Evolutionary conservation across 345 rosid species (phyloP).

Genomic region (Ailanthus altissimus): DNA sequence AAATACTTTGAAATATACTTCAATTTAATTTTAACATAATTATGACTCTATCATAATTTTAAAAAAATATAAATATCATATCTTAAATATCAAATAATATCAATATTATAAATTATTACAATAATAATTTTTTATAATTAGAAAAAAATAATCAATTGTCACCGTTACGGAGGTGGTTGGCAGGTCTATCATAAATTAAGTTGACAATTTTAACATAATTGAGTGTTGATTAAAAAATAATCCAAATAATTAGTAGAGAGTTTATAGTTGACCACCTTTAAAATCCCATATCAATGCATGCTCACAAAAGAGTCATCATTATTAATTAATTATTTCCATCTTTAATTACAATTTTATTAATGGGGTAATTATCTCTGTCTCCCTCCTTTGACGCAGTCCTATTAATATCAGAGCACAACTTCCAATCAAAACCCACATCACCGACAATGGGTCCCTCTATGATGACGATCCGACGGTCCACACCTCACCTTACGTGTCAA

Average conservation of each 20-base stretch:
- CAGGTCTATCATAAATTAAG: neutral
- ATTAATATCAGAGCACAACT: neutral
- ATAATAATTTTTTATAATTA: no score
- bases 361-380: neutral
- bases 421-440: neutral
- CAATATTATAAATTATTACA: no score
- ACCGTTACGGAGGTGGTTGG: no score
- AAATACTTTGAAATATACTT: no score
- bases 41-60: no score
- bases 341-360: no score
- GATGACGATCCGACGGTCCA: neutral
- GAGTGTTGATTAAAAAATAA: neutral
- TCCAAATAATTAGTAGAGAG: neutral
- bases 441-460: constrained; percentile 8
- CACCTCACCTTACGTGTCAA: neutral
- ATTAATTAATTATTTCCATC: neutral
- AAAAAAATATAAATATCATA: no score
- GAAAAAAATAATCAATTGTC: no score
- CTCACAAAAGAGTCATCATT: neutral
- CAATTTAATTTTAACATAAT: no score
- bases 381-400: neutral
- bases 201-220: neutral
- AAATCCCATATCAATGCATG: neutral
- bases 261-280: neutral
- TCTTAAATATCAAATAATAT: no score